Evolutionary conservation across 1,284 basidiomycete species (phyloP).

Genomic region (Ganoderma lingzhi): DNA sequence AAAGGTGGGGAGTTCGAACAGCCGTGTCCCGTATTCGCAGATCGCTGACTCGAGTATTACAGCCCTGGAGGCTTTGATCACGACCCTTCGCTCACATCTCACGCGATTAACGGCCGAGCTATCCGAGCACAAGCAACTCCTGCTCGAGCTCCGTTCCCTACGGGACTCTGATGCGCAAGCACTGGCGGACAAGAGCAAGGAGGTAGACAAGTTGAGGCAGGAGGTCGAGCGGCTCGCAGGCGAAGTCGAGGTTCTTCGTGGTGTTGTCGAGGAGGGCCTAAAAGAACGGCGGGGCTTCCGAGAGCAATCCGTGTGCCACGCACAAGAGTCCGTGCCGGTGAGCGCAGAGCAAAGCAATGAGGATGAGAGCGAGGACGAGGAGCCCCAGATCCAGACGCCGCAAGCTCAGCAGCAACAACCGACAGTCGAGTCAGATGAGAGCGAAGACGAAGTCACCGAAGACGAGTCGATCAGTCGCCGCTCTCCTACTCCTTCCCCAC

Average conservation of each 20-base stretch:
- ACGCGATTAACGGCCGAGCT: constrained; percentile 81
- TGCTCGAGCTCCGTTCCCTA: constrained; percentile 68
- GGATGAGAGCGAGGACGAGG: constrained; percentile 26
- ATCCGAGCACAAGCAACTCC: constrained; percentile 72
- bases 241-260: constrained; percentile 84
- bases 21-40: too few species aligned
- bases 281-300: constrained; percentile 64
- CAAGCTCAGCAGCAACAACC: constrained; percentile 15
- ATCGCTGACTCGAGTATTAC: constrained; percentile 2
- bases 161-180: constrained; percentile 69
- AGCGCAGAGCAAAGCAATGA: constrained; percentile 24
- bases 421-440: constrained; percentile 39
- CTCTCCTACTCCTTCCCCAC: constrained; percentile 40
- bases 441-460: constrained; percentile 34
- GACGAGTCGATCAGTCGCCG: constrained; percentile 29
- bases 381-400: constrained; percentile 21
- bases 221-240: constrained; percentile 81
- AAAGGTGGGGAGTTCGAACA: constrained; percentile 62
- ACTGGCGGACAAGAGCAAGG: constrained; percentile 65
- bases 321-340: constrained; percentile 22
- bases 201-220: constrained; percentile 66
- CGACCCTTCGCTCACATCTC: constrained; percentile 75
- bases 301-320: constrained; percentile 35
- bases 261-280: constrained; percentile 85
- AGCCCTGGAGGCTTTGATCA: constrained; percentile 84